Evolutionary conservation across 305 asterid genomes (phyloP).

Genomic region (Plantago coronopus): DNA sequence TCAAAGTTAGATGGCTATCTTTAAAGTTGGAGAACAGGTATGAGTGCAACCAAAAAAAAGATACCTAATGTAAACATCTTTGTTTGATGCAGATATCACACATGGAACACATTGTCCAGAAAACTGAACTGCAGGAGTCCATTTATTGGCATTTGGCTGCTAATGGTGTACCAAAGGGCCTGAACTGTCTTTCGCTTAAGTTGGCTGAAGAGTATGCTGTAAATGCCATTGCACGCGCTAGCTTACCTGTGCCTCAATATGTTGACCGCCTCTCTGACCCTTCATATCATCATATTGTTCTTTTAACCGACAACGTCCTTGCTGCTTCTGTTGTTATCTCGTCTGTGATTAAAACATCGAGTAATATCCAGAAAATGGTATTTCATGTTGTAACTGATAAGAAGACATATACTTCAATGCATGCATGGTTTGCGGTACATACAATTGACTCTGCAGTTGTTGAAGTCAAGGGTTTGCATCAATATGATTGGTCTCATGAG

Average conservation of each 20-base stretch:
- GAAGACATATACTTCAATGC: constrained; percentile 77
- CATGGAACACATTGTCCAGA: constrained; percentile 56
- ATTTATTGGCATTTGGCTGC: constrained; percentile 78
- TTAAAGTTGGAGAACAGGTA: too few relatives aligned
- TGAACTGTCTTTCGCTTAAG: constrained; percentile 69
- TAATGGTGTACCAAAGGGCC: constrained; percentile 60
- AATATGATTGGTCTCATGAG: constrained; percentile 69
- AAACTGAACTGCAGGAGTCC: constrained; percentile 55
- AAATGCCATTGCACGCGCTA: constrained; percentile 71
- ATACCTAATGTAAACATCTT: neutral
- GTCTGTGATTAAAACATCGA: constrained; percentile 47
- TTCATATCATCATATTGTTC: constrained; percentile 60
- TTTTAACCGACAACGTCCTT: constrained; percentile 76
- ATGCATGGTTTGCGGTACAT: constrained; percentile 83
- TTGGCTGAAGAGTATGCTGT: constrained; percentile 71
- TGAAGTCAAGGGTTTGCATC: constrained; percentile 89
- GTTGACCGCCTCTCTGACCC: constrained; percentile 52
- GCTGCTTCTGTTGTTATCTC: constrained; percentile 86
- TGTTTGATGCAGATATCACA: constrained; percentile 41
- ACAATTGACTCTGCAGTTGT: constrained; percentile 45
- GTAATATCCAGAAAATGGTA: constrained; percentile 50
- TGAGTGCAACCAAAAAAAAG: too few relatives aligned
- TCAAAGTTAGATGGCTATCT: too few relatives aligned
- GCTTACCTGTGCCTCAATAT: constrained; percentile 60
- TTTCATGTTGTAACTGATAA: constrained; percentile 80